Conservation (phyloP, 2,329 filamentous ascomycete species). For the Aspergillus sp. region DNA sequence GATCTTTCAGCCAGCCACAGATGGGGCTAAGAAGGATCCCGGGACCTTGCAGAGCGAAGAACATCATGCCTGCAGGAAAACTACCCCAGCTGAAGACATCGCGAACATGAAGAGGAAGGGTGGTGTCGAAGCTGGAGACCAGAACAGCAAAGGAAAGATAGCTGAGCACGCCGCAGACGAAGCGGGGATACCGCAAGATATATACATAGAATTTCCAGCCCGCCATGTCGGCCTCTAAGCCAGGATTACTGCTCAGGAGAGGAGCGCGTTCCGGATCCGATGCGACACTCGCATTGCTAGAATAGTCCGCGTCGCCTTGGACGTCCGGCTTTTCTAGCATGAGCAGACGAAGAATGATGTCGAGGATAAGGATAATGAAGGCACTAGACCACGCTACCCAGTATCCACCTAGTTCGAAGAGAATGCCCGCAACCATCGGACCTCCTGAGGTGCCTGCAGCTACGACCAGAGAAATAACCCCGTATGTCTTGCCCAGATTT, state of each 20-base stretch:
- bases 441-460: slow-evolving; percentile 30
- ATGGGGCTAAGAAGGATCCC: slow-evolving; percentile 59
- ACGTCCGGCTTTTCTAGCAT: slow-evolving; percentile 19
- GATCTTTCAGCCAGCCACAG: slow-evolving; percentile 50
- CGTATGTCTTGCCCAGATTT: slow-evolving; percentile 29
- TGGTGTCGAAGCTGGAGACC: slow-evolving; percentile 58
- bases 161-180: slow-evolving; percentile 46
- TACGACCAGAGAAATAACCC: slow-evolving; percentile 27
- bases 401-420: slow-evolving; percentile 32
- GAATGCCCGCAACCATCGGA: slow-evolving; percentile 29
- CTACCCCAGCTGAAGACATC: slow-evolving; percentile 57
- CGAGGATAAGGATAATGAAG: slow-evolving; percentile 27
- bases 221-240: background rate
- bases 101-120: slow-evolving; percentile 58
- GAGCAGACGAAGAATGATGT: slow-evolving; percentile 31
- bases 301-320: background rate
- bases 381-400: slow-evolving; percentile 33
- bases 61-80: slow-evolving; percentile 57
- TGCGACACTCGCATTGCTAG: background rate
- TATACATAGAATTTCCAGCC: slow-evolving; percentile 34
- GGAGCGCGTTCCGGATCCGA: slow-evolving; percentile 14
- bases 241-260: background rate
- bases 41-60: slow-evolving; percentile 61
- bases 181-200: slow-evolving; percentile 45
- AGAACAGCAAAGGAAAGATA: slow-evolving; percentile 52